phyloP scores from a whole-genome alignment of 2,329 filamentous ascomycete genomes.

The Pseudopithomyces maydicus region DNA sequence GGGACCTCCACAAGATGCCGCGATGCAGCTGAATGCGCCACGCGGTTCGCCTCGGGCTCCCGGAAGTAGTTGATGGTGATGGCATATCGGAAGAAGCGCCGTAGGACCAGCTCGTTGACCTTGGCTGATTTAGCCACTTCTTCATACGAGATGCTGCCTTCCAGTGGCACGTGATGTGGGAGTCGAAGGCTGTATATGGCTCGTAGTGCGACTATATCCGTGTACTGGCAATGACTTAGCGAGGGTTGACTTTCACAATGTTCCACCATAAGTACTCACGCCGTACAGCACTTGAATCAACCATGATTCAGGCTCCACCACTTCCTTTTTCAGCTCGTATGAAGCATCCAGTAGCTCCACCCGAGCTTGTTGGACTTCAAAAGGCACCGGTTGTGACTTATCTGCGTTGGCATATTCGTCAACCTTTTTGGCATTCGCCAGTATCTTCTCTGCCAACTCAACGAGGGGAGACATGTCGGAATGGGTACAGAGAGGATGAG shows the following conservation, averaged over 20 bases:
- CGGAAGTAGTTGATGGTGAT: not conserved
- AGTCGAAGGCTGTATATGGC: not conserved
- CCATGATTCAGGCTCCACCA: not conserved
- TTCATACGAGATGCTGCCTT: not conserved
- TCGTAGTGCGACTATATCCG: not conserved
- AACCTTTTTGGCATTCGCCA: not conserved
- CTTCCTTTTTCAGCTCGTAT: not conserved
- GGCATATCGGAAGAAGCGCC: not conserved
- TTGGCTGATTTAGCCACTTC: not conserved
- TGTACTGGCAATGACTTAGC: not conserved
- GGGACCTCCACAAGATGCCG: not conserved
- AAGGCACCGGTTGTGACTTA: not conserved
- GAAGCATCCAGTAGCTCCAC: not conserved
- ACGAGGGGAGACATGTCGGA: not conserved
- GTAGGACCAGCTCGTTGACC: not conserved
- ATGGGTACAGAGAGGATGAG: not conserved
- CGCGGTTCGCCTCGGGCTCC: not conserved
- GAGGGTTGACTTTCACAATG: not conserved
- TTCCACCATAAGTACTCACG: not conserved
- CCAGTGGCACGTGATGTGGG: not conserved
- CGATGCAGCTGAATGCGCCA: not conserved
- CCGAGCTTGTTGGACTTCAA: not conserved
- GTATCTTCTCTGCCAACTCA: not conserved
- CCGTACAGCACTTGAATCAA: not conserved
- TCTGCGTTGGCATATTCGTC: not conserved